Evolutionary conservation across 169 alveolate genomes (phyloP).

Genomic region (Sarcocystis neurona): DNA sequence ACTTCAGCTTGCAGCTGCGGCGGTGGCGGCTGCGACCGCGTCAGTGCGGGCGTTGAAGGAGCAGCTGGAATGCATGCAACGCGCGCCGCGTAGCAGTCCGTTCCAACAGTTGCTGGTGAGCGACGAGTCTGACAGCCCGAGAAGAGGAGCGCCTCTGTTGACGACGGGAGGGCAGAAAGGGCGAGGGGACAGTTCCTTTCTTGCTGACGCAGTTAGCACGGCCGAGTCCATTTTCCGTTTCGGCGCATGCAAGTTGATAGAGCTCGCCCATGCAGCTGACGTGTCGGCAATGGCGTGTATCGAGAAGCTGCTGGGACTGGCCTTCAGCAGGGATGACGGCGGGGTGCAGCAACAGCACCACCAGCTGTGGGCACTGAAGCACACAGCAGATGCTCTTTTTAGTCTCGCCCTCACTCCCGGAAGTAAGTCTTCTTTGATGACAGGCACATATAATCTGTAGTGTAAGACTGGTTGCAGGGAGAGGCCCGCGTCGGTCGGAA

Average conservation of each 20-base stretch:
- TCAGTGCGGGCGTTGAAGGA: background rate
- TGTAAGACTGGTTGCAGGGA: too few species aligned
- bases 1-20: background rate
- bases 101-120: background rate
- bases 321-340: background rate
- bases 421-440: background rate
- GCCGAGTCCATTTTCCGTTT: background rate
- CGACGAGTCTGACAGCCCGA: background rate
- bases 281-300: background rate
- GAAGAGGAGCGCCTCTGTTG: background rate
- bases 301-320: slow-evolving; percentile 22
- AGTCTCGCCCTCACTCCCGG: slow-evolving; percentile 23
- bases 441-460: background rate
- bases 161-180: background rate
- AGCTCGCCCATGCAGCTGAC: slow-evolving; percentile 22
- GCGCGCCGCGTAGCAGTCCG: background rate
- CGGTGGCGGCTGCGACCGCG: background rate
- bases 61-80: background rate
- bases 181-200: background rate
- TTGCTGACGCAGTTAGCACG: background rate
- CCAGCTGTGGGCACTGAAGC: background rate
- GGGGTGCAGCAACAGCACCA: background rate
- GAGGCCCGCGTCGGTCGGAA: too few species aligned
- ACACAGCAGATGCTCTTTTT: slow-evolving; percentile 18
- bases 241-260: slow-evolving; percentile 23